phyloP scores from a whole-genome alignment of 139 green algal species.

The Chlamydomonas sp. region DNA sequence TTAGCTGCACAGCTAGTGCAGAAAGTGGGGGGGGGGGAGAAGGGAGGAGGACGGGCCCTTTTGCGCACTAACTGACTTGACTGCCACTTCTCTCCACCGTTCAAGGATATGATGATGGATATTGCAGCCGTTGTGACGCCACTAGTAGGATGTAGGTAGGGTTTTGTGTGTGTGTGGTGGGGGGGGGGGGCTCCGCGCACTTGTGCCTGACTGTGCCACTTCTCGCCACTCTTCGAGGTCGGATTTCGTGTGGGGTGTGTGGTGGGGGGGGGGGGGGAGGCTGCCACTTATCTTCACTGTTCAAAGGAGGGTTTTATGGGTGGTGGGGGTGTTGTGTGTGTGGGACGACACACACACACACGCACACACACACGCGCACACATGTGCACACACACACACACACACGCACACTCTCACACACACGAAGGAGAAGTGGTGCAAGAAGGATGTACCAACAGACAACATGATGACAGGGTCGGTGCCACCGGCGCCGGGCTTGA shows the following conservation, averaged over 20 bases:
- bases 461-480: too few species aligned
- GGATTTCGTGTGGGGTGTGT: not conserved
- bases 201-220: too few species aligned
- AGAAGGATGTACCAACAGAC: not conserved
- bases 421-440: conserved; percentile 1
- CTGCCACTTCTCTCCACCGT: conserved; percentile 58
- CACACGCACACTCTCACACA: not conserved
- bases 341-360: not conserved
- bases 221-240: not conserved
- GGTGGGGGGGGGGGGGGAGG: not conserved
- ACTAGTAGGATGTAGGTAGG: too few species aligned
- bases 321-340: conserved; percentile 1
- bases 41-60: conserved; percentile 51
- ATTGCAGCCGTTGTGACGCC: too few species aligned
- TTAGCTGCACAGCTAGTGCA: too few species aligned
- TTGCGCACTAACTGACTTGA: conserved; percentile 61
- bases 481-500: too few species aligned
- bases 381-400: not conserved
- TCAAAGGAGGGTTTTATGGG: not conserved
- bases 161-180: not conserved
- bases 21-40: too few species aligned
- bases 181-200: not conserved
- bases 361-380: not conserved
- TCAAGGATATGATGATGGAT: conserved; percentile 58
- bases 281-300: not conserved